Evolutionary conservation across 2,329 filamentous ascomycete genomes (phyloP), one percentile per base, ranked within the genome.

Genomic region (Xylaria multiplex): DNA sequence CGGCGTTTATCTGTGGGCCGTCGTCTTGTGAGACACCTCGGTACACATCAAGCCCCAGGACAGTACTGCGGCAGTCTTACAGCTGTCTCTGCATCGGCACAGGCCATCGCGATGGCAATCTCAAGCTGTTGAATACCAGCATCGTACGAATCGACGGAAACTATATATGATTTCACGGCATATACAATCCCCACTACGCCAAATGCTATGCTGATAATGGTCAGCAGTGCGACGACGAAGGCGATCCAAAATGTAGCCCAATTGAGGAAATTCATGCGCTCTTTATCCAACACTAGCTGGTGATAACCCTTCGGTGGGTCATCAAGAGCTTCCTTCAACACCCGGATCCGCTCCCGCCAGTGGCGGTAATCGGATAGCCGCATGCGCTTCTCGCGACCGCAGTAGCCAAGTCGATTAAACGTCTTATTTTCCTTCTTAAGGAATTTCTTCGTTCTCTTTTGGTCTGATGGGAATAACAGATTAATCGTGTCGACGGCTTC

Each of bases 71-170:
- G 59, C 32, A 62, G 43, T 14, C 50, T 54, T 48, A 42, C 50
- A n/a, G 59, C 42, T 30, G 30, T 53, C 55, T 55, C 43, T 9
- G 49, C n/a, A 49, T 62, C 59, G 27, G 7, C 43, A 49, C 59
- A 62, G 9, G 59, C 59, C 59, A 62, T 62, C 40, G 59, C 59
- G 37, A 62, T 62, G 43, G 50, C 42, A 59, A 59, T 50, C n/a
- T 59, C 56, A 32, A 50, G n/a, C 16, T 59, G 56, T 22, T 59
- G 30, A 13, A 27, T 27, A 19, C 56, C 32, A 27, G 42, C 42
- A 40, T 49, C 40, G 9, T 54, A 24, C 14, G 57, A 59, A 42
- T 59, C 57, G 9, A 59, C 32, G n/a, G 32, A 1, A 7, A 59
- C 16, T 43, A 32, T 32, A 27, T 61, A 61, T 32, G 58, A 54